Conservation (phyloP, 371 early-diverging fungal genomes). For the Rhizopus sp. region DNA sequence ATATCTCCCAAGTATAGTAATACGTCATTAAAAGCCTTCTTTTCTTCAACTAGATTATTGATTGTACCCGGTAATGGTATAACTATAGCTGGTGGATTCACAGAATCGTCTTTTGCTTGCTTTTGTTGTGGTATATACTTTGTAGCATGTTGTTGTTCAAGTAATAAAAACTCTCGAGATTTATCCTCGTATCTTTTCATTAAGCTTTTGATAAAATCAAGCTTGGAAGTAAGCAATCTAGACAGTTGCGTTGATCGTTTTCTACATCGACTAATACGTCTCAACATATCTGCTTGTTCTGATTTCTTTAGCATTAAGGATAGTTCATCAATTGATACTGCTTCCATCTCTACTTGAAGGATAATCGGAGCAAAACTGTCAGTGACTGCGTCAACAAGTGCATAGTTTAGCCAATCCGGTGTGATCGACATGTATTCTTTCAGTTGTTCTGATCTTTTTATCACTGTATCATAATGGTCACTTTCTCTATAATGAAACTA, state of each 20-base stretch:
- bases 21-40: constrained; percentile 50
- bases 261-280: constrained; percentile 83
- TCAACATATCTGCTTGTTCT: constrained; percentile 87
- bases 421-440: constrained; percentile 42
- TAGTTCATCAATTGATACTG: constrained; percentile 86
- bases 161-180: constrained; percentile 13
- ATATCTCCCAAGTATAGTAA: constrained; percentile 88
- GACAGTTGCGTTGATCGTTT: constrained; percentile 74
- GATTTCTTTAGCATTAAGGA: constrained; percentile 70
- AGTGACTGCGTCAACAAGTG: constrained; percentile 81
- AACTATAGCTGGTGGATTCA: background rate
- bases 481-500: constrained; percentile 46
- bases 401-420: constrained; percentile 81
- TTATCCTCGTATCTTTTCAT: constrained; percentile 76
- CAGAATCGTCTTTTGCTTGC: background rate
- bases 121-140: constrained; percentile 2
- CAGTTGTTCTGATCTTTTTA: constrained; percentile 39
- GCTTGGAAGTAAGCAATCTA: constrained; percentile 72
- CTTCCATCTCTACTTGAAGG: constrained; percentile 77
- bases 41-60: constrained; percentile 14
- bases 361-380: constrained; percentile 80
- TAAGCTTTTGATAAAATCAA: constrained; percentile 79
- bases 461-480: constrained; percentile 33
- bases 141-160: constrained; percentile 3
- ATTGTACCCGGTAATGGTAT: constrained; percentile 1